Evolutionary conservation across 2,329 filamentous ascomycete species (phyloP).

Genomic region (Shiraia sp.): DNA sequence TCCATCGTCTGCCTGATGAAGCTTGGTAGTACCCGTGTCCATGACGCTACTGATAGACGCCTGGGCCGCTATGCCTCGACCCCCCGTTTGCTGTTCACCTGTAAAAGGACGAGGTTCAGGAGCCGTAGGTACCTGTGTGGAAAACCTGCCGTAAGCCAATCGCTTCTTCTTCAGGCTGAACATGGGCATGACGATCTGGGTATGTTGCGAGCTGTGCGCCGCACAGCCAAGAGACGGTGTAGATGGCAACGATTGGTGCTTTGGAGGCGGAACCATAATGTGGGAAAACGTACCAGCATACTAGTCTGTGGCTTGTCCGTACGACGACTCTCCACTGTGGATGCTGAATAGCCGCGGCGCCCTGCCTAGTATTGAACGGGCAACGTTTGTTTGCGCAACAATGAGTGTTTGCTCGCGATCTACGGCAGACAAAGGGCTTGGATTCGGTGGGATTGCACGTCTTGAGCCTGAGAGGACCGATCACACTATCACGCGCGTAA

Average conservation of each 20-base stretch:
- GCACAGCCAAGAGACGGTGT: background rate
- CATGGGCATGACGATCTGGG: conserved; percentile 19
- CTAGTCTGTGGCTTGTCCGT: conserved; percentile 1
- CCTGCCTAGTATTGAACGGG: background rate
- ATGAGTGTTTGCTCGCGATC: background rate
- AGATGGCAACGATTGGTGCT: background rate
- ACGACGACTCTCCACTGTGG: background rate
- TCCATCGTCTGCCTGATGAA: conserved; percentile 17
- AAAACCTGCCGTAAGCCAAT: conserved; percentile 35
- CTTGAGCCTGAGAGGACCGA: no score
- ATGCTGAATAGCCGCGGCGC: background rate
- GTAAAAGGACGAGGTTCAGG: conserved; percentile 25
- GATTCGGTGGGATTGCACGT: no score
- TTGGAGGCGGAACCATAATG: conserved; percentile 10
- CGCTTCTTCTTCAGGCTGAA: conserved; percentile 39
- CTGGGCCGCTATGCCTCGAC: conserved; percentile 22
- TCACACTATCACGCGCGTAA: no score
- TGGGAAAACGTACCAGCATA: conserved; percentile 15
- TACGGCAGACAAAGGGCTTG: background rate
- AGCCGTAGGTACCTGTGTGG: conserved; percentile 23
- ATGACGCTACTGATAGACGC: conserved; percentile 36
- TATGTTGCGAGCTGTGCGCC: conserved; percentile 4
- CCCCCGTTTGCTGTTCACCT: conserved; percentile 30
- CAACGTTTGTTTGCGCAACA: conserved; percentile 1
- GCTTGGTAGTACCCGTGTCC: conserved; percentile 5